Conservation (phyloP, 805 yeast species). For the Yarrowia porcina region DNA sequence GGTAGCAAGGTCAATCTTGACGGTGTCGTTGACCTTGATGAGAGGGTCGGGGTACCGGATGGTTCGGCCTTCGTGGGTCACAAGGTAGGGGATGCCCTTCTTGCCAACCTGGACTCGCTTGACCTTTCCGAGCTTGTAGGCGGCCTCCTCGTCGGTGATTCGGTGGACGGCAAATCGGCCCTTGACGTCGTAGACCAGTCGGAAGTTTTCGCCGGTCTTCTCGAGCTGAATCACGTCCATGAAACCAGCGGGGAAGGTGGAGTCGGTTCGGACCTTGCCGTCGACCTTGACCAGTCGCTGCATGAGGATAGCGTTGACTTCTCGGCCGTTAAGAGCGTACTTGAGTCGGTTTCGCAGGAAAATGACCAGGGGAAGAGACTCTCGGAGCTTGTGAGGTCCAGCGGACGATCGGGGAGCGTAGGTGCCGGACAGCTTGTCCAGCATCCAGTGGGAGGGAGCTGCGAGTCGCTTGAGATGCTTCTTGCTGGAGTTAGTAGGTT, state of each 20-base stretch:
- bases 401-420: constrained; percentile 99
- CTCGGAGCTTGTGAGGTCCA: constrained; percentile 99
- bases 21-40: constrained; percentile 96
- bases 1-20: constrained; percentile 91
- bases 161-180: constrained; percentile 99
- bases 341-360: constrained; percentile 98
- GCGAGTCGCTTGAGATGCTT: constrained; percentile 99
- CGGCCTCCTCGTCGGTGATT: constrained; percentile 97
- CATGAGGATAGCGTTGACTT: constrained; percentile 96
- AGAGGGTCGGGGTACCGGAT: constrained; percentile 99
- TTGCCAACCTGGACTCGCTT: constrained; percentile 98
- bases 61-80: constrained; percentile 99
- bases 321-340: constrained; percentile 98
- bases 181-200: constrained; percentile 96
- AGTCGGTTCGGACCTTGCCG: constrained; percentile 98
- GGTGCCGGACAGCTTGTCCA: constrained; percentile 99
- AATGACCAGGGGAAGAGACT: constrained; percentile 93
- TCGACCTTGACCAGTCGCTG: constrained; percentile 98
- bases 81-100: constrained; percentile 97
- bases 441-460: constrained; percentile 99
- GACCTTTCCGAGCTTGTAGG: constrained; percentile 97
- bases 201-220: constrained; percentile 99
- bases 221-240: constrained; percentile 97
- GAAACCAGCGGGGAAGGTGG: constrained; percentile 99
- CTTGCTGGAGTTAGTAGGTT: constrained; percentile 22